Conservation (phyloP, 441 rosid genomes). For the Aquilaria agallochum region DNA sequence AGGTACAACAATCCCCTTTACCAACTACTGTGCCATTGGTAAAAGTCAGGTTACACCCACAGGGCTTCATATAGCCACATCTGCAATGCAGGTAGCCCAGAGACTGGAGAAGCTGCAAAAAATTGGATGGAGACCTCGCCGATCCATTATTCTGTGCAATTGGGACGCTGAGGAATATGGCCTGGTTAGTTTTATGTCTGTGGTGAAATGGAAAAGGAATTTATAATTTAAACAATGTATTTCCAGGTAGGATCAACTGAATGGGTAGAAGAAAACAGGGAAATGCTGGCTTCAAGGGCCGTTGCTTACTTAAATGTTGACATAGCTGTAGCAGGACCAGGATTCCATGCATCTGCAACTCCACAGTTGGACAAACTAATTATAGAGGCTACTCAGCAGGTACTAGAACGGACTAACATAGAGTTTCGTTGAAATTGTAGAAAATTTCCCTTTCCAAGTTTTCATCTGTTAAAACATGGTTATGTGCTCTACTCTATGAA, state of each 20-base stretch:
- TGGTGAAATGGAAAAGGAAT: conserved; percentile 10
- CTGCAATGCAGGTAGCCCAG: conserved; percentile 46
- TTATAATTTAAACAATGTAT: not conserved
- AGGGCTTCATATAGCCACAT: conserved; percentile 8
- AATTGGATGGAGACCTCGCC: conserved; percentile 75
- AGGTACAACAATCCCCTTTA: conserved; percentile 34
- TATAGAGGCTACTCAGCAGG: conserved; percentile 62
- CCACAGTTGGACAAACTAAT: conserved; percentile 86
- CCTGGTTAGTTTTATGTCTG: conserved; percentile 43
- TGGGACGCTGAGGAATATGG: conserved; percentile 98
- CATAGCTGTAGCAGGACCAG: conserved; percentile 59
- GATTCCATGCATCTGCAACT: conserved; percentile 68
- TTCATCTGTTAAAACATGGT: too few species aligned
- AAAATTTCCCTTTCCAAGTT: too few species aligned
- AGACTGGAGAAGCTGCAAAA: conserved; percentile 62
- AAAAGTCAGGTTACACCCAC: not conserved
- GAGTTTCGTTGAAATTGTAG: too few species aligned
- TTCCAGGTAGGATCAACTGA: conserved; percentile 90
- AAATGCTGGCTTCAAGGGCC: conserved; percentile 59
- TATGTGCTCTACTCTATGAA: too few species aligned
- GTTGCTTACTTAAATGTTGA: conserved; percentile 87
- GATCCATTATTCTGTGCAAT: conserved; percentile 74
- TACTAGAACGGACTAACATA: conserved; percentile 16
- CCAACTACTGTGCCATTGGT: not conserved
- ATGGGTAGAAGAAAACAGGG: conserved; percentile 93